These are phyloP conservation scores for Haplosporangium sp. DNA, from an alignment of 371 early-diverging fungal genomes.

Conservation along the genomic window DNA sequence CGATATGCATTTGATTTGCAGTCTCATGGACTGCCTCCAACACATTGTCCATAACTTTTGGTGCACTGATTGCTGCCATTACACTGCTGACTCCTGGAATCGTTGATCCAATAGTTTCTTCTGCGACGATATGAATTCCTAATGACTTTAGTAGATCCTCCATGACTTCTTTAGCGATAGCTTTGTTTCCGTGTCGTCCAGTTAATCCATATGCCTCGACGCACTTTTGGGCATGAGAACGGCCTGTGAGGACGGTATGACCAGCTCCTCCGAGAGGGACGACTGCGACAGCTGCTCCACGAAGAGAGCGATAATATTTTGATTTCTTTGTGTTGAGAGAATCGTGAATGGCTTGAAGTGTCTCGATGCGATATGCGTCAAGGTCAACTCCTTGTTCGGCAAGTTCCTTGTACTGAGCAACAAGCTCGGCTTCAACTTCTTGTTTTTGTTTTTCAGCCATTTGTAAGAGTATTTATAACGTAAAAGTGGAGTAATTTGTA, in stretches of 20 bases:
- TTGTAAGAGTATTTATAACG: too few species aligned
- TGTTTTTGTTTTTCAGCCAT: too few species aligned
- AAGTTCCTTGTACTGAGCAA: background rate
- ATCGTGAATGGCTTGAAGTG: background rate
- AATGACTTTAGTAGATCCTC: background rate
- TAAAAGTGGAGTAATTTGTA: too few species aligned
- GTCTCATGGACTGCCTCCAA: background rate
- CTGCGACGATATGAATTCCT: background rate
- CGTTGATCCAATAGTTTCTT: background rate
- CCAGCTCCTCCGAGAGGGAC: background rate
- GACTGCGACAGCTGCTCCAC: background rate
- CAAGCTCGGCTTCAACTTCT: background rate
- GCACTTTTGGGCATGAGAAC: background rate
- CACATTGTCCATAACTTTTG: background rate
- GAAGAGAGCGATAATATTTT: background rate
- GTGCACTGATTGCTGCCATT: background rate
- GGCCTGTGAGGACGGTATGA: background rate
- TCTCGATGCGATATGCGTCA: background rate
- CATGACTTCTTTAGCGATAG: background rate
- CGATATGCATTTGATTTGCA: background rate
- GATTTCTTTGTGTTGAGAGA: background rate
- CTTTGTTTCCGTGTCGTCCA: background rate
- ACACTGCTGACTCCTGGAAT: constrained; percentile 1
- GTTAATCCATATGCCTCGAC: background rate
- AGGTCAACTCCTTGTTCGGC: background rate